Evolutionary conservation across 768 basidiomycete species (phyloP).

Genomic region (Amanita pallidorosea): DNA sequence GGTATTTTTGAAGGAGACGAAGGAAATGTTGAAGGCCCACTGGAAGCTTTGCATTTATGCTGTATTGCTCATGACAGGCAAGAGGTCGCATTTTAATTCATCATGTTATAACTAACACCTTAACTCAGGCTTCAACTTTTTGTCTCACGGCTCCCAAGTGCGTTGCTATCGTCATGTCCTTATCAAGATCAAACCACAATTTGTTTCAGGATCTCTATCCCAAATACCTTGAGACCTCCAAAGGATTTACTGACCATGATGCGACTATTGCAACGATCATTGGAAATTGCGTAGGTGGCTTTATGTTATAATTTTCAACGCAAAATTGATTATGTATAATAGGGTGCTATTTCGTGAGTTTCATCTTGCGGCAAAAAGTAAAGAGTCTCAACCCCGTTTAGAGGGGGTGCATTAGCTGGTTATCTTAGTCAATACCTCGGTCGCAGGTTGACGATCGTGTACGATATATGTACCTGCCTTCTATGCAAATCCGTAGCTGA

Average conservation of each 20-base stretch:
- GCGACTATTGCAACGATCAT: constrained; percentile 76
- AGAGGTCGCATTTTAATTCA: neutral
- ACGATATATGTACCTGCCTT: neutral
- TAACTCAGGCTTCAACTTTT: constrained; percentile 57
- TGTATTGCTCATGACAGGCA: constrained; percentile 68
- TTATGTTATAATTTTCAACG: neutral
- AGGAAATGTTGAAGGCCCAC: constrained; percentile 68
- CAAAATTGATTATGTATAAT: neutral
- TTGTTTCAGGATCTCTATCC: constrained; percentile 59
- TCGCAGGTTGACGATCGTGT: constrained; percentile 74
- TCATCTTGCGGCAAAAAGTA: neutral
- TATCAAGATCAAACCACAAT: neutral
- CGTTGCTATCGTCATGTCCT: constrained; percentile 2
- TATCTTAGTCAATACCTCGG: constrained; percentile 67
- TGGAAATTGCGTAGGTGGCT: constrained; percentile 44
- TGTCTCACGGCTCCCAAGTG: constrained; percentile 64
- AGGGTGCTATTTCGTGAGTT: constrained; percentile 29
- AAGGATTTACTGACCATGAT: constrained; percentile 43
- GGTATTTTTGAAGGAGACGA: constrained; percentile 63
- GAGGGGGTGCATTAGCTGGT: constrained; percentile 66
- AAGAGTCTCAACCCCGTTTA: constrained; percentile 12
- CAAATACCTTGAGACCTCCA: constrained; percentile 56
- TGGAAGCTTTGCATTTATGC: constrained; percentile 82
- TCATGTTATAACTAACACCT: neutral
- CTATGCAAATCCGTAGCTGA: neutral